Conservation (phyloP, 75 land plant species). For the Isoetes taiwanensis region DNA sequence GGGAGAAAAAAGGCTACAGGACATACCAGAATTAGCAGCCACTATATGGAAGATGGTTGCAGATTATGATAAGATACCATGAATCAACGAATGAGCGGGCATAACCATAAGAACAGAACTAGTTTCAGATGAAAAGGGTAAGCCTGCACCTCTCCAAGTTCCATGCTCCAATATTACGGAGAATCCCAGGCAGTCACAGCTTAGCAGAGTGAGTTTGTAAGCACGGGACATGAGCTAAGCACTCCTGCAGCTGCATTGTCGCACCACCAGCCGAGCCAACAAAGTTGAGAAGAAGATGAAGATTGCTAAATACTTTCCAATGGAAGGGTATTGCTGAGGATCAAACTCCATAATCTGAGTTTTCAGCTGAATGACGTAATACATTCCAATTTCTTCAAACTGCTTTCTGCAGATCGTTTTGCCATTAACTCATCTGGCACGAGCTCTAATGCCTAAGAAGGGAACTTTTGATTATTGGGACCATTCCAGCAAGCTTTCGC, state of each 20-base stretch:
- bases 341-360: conserved; percentile 61
- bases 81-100: conserved; percentile 41
- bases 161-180: conserved; percentile 38
- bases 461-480: conserved; percentile 13
- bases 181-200: conserved; percentile 44
- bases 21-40: conserved; percentile 46
- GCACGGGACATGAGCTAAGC: conserved; percentile 46
- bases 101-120: conserved; percentile 29
- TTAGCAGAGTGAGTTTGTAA: conserved; percentile 41
- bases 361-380: conserved; percentile 20
- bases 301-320: conserved; percentile 37
- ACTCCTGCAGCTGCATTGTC: conserved; percentile 29
- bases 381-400: conserved; percentile 32
- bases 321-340: conserved; percentile 29
- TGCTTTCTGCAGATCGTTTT: conserved; percentile 2
- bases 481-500: conserved; percentile 42
- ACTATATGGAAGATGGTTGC: conserved; percentile 32
- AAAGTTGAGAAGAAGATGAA: conserved; percentile 43
- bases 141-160: conserved; percentile 38
- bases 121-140: conserved; percentile 52
- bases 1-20: background rate
- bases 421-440: conserved; percentile 46
- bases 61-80: conserved; percentile 43
- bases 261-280: conserved; percentile 41
- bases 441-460: conserved; percentile 51